Evolutionary conservation across 2,329 filamentous ascomycete genomes (phyloP), one percentile per base, ranked within the genome.

Genomic region (Furcasterigmium sp.): DNA sequence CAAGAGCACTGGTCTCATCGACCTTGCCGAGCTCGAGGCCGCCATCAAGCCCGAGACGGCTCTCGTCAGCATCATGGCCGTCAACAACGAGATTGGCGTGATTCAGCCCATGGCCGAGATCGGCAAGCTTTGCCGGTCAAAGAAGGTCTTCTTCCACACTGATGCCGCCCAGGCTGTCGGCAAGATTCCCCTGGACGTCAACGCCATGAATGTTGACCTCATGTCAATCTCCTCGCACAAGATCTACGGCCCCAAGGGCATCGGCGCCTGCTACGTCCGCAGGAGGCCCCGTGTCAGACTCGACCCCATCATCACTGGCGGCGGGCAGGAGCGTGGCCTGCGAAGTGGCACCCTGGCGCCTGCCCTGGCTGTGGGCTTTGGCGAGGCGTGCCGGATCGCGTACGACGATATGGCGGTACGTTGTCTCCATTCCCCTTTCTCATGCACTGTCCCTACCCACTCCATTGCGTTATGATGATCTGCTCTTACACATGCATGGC

Each of bases 81-180:
- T 98, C 58, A 98, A 98, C 74, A 98, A 98, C 65, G 93, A 98
- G 69, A 97, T 98, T 57, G 93, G 93, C 59, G 93, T 98, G n/a
- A 94, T 98, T 46, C 93, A 98, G 66, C 93, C 93, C 1, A 69
- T 98, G 46, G 87, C 89, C 55, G 82, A 95, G 69, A 98, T 98
- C 61, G 93, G 93, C 58, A 86, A 85, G 67, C 73, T 98, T 13
- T 98, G 93, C 67, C 82, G 93, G 40, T 78, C 82, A 43, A 93
- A 88, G 67, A 96, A 96, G 73, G 75, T 96, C 36, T 98, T 96
- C 68, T 98, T 98, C 80, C 93, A 98, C 69, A 95, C 90, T 19
- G 93, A 98, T 64, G 93, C 78, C 41, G 93, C 93, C 1, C 93
- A 98, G 70, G 93, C 93, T 14, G 91, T 97, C n/a, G 93, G 93